These are phyloP conservation scores for Terfezia claveryi DNA, from an alignment of 495 filamentous ascomycete genomes.

Conservation along the genomic window DNA sequence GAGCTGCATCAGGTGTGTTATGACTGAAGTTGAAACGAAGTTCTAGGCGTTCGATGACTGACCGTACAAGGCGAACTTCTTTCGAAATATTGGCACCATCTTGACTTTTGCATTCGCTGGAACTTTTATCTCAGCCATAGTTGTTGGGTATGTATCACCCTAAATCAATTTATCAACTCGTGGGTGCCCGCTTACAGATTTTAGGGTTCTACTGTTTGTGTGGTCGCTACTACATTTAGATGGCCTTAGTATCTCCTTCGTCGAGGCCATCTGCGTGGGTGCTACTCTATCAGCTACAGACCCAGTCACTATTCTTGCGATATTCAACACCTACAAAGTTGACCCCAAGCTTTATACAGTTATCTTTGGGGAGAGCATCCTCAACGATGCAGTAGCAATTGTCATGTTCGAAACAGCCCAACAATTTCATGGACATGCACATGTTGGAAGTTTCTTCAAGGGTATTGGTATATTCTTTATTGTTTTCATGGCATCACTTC, in stretches of 20 bases:
- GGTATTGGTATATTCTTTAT: slow-evolving; percentile 84
- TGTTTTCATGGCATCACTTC: slow-evolving; percentile 83
- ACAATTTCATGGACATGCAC: slow-evolving; percentile 39
- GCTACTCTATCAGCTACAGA: slow-evolving; percentile 93
- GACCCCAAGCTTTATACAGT: slow-evolving; percentile 95
- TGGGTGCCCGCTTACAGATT: not conserved
- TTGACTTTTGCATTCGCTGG: slow-evolving; percentile 96
- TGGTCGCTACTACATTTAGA: slow-evolving; percentile 76
- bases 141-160: slow-evolving; percentile 34
- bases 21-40: no score
- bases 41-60: not conserved
- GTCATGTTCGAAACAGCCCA: slow-evolving; percentile 96
- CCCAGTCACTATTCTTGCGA: slow-evolving; percentile 89
- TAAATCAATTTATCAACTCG: not conserved
- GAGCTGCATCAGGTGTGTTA: slow-evolving; percentile 58
- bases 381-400: slow-evolving; percentile 96
- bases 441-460: slow-evolving; percentile 52
- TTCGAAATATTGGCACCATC: slow-evolving; percentile 93
- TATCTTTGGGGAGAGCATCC: slow-evolving; percentile 93
- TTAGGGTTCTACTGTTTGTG: slow-evolving; percentile 46
- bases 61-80: slow-evolving; percentile 57
- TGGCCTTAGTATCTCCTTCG: slow-evolving; percentile 62
- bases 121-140: slow-evolving; percentile 89
- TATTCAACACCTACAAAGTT: slow-evolving; percentile 98
- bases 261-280: slow-evolving; percentile 87